A percentile compares a stretch with the other conserved stretches of the same genome.
Conservation (phyloP, 2,329 filamentous ascomycete genomes). For the Xylariales sp. region DNA sequence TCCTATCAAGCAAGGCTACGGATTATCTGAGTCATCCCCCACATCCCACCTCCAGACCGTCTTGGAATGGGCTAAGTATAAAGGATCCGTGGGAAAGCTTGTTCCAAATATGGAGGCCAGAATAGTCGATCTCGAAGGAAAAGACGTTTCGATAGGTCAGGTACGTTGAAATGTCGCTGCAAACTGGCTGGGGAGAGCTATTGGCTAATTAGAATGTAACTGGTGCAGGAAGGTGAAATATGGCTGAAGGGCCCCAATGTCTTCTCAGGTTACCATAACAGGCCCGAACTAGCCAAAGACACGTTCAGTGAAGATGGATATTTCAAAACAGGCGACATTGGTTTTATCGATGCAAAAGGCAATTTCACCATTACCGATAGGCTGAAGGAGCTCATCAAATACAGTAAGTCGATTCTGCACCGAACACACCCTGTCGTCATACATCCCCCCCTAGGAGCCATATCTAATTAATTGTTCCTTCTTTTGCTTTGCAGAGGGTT, state of each 20-base stretch:
- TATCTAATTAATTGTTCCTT: no score
- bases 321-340: conserved; percentile 89
- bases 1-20: conserved; percentile 89
- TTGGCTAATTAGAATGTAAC: no score
- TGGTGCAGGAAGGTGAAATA: conserved; percentile 64
- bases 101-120: conserved; percentile 77
- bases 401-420: conserved; percentile 37
- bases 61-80: conserved; percentile 69
- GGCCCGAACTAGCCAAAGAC: conserved; percentile 64
- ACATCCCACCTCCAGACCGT: conserved; percentile 71
- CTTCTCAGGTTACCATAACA: conserved; percentile 75
- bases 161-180: conserved; percentile 18
- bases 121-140: conserved; percentile 63
- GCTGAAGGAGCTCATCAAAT: conserved; percentile 64
- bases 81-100: conserved; percentile 75
- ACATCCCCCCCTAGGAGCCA: no score
- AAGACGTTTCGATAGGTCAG: conserved; percentile 50
- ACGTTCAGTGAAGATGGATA: conserved; percentile 74
- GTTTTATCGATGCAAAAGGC: conserved; percentile 69
- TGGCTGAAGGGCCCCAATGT: conserved; percentile 78
- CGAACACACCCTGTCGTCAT: no score
- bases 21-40: conserved; percentile 81
- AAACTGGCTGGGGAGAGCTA: no score
- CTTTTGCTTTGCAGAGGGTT: conserved; percentile 53
- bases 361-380: conserved; percentile 91